Evolutionary conservation across 2,329 filamentous ascomycete species (phyloP).

Genomic region (Fusarium sp.): DNA sequence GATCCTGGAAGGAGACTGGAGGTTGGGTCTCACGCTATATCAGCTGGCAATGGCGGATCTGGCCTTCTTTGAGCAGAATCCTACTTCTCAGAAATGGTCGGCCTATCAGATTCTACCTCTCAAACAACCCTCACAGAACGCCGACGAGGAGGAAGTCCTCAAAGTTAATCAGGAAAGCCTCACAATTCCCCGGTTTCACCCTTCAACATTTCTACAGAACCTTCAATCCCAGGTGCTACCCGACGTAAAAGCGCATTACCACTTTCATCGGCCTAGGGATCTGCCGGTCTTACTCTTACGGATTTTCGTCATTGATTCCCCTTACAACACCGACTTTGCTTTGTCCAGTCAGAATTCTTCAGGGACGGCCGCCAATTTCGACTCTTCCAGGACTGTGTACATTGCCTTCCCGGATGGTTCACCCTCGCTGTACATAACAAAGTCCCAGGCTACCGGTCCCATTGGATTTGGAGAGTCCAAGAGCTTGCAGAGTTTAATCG

Average conservation of each 20-base stretch:
- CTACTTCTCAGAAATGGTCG: conserved; percentile 72
- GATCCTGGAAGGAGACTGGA: conserved; percentile 76
- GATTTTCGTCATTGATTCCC: conserved; percentile 83
- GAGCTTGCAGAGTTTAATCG: conserved; percentile 76
- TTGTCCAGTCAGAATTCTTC: conserved; percentile 50
- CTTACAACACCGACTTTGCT: conserved; percentile 75
- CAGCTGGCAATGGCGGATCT: conserved; percentile 78
- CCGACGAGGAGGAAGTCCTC: conserved; percentile 55
- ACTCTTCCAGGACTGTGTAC: conserved; percentile 79
- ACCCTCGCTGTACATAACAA: conserved; percentile 77
- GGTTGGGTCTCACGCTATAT: conserved; percentile 72
- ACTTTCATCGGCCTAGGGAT: conserved; percentile 76
- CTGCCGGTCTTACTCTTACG: conserved; percentile 81
- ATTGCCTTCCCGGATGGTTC: conserved; percentile 85
- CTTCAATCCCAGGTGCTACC: conserved; percentile 81
- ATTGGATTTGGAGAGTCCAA: conserved; percentile 64
- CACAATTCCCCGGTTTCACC: conserved; percentile 78
- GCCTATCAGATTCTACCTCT: conserved; percentile 70
- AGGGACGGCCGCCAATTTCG: conserved; percentile 60
- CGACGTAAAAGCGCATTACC: conserved; percentile 86
- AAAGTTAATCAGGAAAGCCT: conserved; percentile 60
- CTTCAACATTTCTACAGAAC: conserved; percentile 81
- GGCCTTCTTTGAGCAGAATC: conserved; percentile 74
- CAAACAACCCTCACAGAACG: conserved; percentile 51
- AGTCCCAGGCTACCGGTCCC: conserved; percentile 58